Evolutionary conservation across 78 protist species (phyloP), one percentile per base, ranked within the genome.

Genomic region (Emiliania huxleyi): DNA sequence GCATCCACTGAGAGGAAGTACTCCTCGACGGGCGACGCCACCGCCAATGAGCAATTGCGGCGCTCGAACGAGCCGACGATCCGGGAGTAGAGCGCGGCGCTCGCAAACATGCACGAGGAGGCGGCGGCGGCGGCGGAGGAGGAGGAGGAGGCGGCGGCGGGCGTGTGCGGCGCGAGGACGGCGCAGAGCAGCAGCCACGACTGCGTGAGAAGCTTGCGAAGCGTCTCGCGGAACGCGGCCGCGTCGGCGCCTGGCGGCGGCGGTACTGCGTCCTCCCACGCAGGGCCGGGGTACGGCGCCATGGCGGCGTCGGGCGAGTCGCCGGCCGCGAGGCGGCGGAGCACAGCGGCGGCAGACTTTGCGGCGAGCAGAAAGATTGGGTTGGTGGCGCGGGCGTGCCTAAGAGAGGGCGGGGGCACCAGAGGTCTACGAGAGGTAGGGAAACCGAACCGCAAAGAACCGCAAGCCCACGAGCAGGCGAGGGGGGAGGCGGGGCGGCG

Each of bases 11-110:
- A n/a, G n/a, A n/a, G n/a, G n/a, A n/a, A n/a, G n/a, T n/a, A n/a
- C 23, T 25, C 89, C 55, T 81, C 89, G 0, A 81, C 89, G 89
- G 89, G 89, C 19, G 89, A 81, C 56, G 89, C 46, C 35, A 79
- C 83, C 21, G 1, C 44, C 12, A 81, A 23, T 6, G 89, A 4
- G 89, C 89, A 81, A 56, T 81, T 81, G 42, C 52, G 12, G 29
- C 89, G 49, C 89, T 81, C 89, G 22, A 81, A 81, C 18, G 37
- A 6, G 35, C 89, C 89, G 29, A 81, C 89, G 25, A 81, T 43
- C 29, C 22, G 33, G 35, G 89, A 52, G 89, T 81, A 81, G 40
- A 42, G 49, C 38, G 29, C 19, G 1, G n/a, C 23, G 48, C 1
- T 22, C n/a, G 1, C 44, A 48, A 42, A 42, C n/a, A n/a, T n/a